Evolutionary conservation across 2,329 filamentous ascomycete species (phyloP).

Genomic region (Trichoderma oligosporum): DNA sequence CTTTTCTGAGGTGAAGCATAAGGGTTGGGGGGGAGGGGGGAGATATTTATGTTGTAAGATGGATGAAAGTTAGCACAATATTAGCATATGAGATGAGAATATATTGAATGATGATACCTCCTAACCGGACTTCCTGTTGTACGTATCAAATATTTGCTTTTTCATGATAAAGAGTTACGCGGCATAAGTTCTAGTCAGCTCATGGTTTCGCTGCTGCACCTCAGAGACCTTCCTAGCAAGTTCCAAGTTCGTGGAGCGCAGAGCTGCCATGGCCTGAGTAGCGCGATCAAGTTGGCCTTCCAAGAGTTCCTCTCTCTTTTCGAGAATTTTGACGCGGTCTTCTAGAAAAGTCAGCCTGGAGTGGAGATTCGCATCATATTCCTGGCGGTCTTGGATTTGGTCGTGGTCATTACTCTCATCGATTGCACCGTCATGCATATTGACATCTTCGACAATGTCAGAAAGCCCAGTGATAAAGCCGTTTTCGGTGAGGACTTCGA

Average conservation of each 20-base stretch:
- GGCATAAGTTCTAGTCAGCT: slow-evolving; percentile 4
- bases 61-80: background rate
- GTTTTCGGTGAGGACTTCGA: slow-evolving; percentile 9
- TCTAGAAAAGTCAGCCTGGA: slow-evolving; percentile 13
- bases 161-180: background rate
- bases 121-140: background rate
- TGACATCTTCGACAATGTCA: background rate
- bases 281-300: slow-evolving; percentile 1
- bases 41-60: background rate
- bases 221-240: slow-evolving; percentile 16
- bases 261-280: background rate
- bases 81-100: slow-evolving; percentile 6
- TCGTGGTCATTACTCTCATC: background rate
- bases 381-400: background rate
- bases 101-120: background rate
- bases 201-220: slow-evolving; percentile 16
- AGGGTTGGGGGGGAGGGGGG: too few relatives aligned
- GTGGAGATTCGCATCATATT: background rate
- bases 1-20: background rate
- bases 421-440: background rate
- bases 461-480: background rate
- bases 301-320: slow-evolving; percentile 9
- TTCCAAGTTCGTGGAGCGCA: slow-evolving; percentile 10
- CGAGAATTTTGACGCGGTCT: slow-evolving; percentile 9
- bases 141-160: background rate